Evolutionary conservation across 345 rosid species (phyloP), one percentile per base, ranked within the genome.

Genomic region (Eucalyptus urophylla): DNA sequence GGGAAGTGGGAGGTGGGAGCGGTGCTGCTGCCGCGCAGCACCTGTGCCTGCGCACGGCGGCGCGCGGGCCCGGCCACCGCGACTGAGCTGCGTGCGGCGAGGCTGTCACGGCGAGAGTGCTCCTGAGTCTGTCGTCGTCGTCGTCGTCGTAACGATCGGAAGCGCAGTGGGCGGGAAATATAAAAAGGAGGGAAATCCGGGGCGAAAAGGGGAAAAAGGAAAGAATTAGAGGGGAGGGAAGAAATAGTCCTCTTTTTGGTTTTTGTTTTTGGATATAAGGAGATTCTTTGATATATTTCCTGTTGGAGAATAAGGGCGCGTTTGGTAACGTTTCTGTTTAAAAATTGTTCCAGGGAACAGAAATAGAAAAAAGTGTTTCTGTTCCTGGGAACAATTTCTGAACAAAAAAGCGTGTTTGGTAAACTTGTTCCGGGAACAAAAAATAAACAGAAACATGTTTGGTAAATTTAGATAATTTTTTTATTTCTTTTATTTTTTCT

Each of bases 21-120:
- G 92, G 54, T 97, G 95, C 88, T 97, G 90, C 88, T 96, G 91
- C 98, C 99, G 45, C 96, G 99, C 92, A 93, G 97, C 99, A 97
- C 91, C 92, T 97, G 76, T 95, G 97, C 94, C 93, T 97, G 87
- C 95, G 96, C 27, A 22, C 60, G 22, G 56, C 56, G 56, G 56
- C 22, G 56, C 4, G 22, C 9, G 56, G 54, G 56, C 4, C 56
- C 56, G 9, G 56, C 24, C 56, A 19, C 56, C 56, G 56, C 10
- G 56, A 53, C 56, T 53, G 56, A 0, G 24, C 24, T 9, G 29
- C 62, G 29, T 9, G 27, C 27, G 60, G 60, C 27, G 11, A 21
- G 60, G 27, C 14, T 60, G 31, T 69, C 90, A 69, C 96, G 81
- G 89, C 92, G 49, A 94, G 98, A 90, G 95, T 97, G 93, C 95